Evolutionary conservation across 805 yeast genomes (phyloP), one percentile per base, ranked within the genome.

Genomic region (Candida suzukii): DNA sequence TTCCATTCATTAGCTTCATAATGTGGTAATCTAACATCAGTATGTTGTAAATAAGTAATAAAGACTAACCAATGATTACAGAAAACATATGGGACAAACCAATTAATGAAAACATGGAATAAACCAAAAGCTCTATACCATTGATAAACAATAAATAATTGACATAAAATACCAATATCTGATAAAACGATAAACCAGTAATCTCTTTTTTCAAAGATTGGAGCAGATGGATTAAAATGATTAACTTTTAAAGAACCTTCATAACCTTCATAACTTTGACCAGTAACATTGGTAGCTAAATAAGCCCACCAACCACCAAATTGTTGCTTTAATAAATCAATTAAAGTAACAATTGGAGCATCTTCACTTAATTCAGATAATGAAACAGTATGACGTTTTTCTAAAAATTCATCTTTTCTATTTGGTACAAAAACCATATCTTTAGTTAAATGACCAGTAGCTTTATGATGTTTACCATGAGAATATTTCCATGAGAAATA

Each of bases 31-130:
- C 74, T 52, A 25, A 86, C 78, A 61, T 83, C 91, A 16, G 93
- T 75, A 67, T 86, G 95, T 63, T 86, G 95, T 54, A 86, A 73
- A 62, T 67, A 87, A 31, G 95, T 86, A 61, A 86, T 83, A 64
- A 83, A 83, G 35, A 87, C 95, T 49, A 86, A 71, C 95, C 95
- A 86, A 67, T 87, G 95, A 76, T 86, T 86, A 49, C 83, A 88
- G 65, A 80, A 80, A 40, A 83, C 50, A 65, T 80, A 86, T 27
- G 95, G 95, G 30, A 86, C 47, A 47, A 80, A 68, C 82, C 88
- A 86, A 70, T 81, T 75, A 49, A 84, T 71, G 42, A 77, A 59
- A 46, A 80, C 66, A 57, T 75, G 72, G 66, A 77, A 80, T 31
- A 65, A 69, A 32, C 95, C 95, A 56, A 73, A 80, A 47, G 63